Conservation (phyloP, 352 stramenopile species). For the Pelagophyceae sp. region DNA sequence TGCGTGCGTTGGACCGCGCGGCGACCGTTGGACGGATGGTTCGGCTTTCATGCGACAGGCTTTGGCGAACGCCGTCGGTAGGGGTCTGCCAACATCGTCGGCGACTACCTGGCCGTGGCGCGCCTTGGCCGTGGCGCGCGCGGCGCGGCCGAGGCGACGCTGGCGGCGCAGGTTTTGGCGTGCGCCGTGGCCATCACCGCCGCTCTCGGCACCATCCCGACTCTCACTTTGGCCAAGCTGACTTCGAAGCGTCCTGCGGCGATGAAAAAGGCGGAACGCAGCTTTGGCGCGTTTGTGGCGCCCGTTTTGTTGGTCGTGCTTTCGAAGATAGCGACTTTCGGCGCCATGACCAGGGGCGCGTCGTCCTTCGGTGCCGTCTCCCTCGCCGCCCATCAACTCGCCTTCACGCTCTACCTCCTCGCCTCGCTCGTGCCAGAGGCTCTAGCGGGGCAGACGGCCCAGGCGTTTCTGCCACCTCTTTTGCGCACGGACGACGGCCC, state of each 20-base stretch:
- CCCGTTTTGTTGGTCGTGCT: background rate
- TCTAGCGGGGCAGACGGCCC: constrained; percentile 9
- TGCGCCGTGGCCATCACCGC: background rate
- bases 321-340: constrained; percentile 2
- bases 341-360: background rate
- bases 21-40: background rate
- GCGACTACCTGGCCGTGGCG: background rate
- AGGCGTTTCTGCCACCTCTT: background rate
- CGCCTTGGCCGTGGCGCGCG: constrained; percentile 1
- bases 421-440: constrained; percentile 6
- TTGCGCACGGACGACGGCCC: background rate
- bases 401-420: constrained; percentile 11
- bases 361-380: background rate
- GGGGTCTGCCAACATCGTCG: background rate
- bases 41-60: too few species aligned
- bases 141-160: constrained; percentile 15
- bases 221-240: background rate
- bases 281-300: background rate
- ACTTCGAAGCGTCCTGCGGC: background rate
- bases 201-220: background rate
- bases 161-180: background rate
- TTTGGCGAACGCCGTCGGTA: too few species aligned
- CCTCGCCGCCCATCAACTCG: constrained; percentile 14
- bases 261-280: too few species aligned
- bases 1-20: background rate